Base-by-base conservation (phyloP, 352 stramenopile species). In the Phytopythium sindhum region DNA sequence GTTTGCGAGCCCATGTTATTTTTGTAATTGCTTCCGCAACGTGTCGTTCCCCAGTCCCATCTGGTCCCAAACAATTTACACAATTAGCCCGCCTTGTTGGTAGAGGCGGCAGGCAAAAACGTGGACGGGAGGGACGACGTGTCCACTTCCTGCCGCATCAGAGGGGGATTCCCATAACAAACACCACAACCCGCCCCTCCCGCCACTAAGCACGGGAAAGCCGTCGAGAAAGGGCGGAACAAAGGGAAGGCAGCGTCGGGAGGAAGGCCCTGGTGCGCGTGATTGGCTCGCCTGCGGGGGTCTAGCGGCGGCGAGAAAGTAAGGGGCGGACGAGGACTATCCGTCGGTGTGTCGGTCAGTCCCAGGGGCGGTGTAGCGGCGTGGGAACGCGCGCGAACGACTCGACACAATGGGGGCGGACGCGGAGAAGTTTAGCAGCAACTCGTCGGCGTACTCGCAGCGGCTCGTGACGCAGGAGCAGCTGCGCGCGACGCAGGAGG, bases 401-500 rank as follows among this genome's bases (percentile, higher is more conserved):
- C 24, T 51, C 51, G 15, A 1, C 35, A 35, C 23, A 2, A 66
- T 61, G 59, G 71, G 66, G 51, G 67, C 71, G 19, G 68, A 71
- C 64, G 64, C 14, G 56, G 57, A 63, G 17, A 53, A 71, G 55
- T 78, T 80, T 65, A 85, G 66, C 69, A 91, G 78, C 80, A 91
- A 91, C 71, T 73, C 73, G 57, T 75, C 78, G 59, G 77, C 72
- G 60, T 91, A 88, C 61, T 72, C 82, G 66, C 80, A 89, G 77
- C 80, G 80, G 35, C 69, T 84, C 23, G 78, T 81, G 61, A 68
- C 70, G 55, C 68, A 81, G 24, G 86, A 84, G 70, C 77, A 90
- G 71, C 73, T 91, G 29, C 81, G 81, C 51, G 78, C 84, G 12
- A 88, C 84, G 58, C 86, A 94, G 66, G 86, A 93, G 62, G 81